Conservation (phyloP, 306 rosid species). For the Cucurbita moschata region DNA sequence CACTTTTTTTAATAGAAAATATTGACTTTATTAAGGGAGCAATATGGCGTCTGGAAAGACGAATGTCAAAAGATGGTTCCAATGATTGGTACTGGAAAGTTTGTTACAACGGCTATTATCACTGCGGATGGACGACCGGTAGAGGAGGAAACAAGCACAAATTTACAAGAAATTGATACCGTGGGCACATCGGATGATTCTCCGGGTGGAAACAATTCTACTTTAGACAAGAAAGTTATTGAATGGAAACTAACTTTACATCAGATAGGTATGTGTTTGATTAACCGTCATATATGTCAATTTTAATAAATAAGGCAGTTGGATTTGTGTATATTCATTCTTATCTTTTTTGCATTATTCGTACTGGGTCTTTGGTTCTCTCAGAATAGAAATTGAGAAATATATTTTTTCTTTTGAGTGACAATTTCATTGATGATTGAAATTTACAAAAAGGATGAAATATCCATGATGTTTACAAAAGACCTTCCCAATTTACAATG, state of each 20-base stretch:
- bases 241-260: constrained; percentile 69
- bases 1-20: neutral
- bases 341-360: neutral
- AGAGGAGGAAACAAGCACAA: constrained; percentile 20
- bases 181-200: neutral
- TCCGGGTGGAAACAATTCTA: constrained; percentile 9
- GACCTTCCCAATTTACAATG: too few relatives aligned
- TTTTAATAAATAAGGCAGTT: neutral
- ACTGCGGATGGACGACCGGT: constrained; percentile 35
- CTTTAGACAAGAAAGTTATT: constrained; percentile 45
- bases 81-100: constrained; percentile 59
- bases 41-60: constrained; percentile 56
- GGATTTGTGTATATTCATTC: neutral
- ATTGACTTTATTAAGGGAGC: constrained; percentile 38
- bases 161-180: constrained; percentile 1
- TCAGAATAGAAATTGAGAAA: neutral
- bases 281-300: neutral
- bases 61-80: constrained; percentile 80
- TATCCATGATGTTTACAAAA: too few relatives aligned
- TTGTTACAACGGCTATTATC: constrained; percentile 43
- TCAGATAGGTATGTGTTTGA: constrained; percentile 63
- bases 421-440: too few relatives aligned
- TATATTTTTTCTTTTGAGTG: too few relatives aligned
- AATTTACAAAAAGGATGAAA: too few relatives aligned
- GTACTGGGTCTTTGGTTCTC: neutral